Base-by-base conservation (phyloP, 768 basidiomycete genomes). In the Podaxis pistillaris region DNA sequence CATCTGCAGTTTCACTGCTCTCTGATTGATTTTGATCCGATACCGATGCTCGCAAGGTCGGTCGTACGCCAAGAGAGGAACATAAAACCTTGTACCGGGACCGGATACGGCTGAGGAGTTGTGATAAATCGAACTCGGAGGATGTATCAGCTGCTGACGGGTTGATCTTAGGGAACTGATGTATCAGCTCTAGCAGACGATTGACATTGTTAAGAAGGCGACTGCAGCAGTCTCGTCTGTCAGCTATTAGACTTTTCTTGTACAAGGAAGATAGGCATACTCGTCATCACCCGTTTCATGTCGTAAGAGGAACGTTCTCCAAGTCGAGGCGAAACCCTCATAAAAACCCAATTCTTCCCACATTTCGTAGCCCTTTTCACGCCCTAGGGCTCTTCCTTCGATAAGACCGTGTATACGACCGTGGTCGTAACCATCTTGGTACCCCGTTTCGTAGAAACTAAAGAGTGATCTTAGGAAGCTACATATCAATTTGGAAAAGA, bases 341-440 rank as follows among this genome's bases (percentile, higher is more conserved):
- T 96, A 96, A 68, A 44, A 98, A 1, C 93, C 95, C 12, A 99
- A 83, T 73, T 99, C 96, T 73, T 98, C 96, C 94, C 95, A 98
- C 75, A 97, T 87, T 74, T 96, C 95, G 73, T 88, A 98, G 0
- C 91, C 93, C 68, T 96, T 95, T 68, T 94, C 90, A 59, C 88
- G 82, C 1, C 95, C 96, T 17, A 98, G 81, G 0, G 90, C 89
- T 13, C 94, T 82, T 8, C 96, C 96, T 73, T 99, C 94, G 64
- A 94, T 93, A 26, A 92, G 74, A 1, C 96, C 95, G 68, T 96
- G 95, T 5, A n/a, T 19, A 4, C 41, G 13, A 44, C 96, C 96
- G 72, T 98, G 96, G 0, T 80, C 86, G 70, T 83, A 33, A 1
- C 96, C 96, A 60, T 89, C 87, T 63, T 80, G 68, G 71, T 90